Percentiles rank a stretch among this genome's conserved stretches.
These are phyloP conservation scores for Metschnikowia lochheadii DNA, from an alignment of 805 yeast genomes.

Conservation along the genomic window DNA sequence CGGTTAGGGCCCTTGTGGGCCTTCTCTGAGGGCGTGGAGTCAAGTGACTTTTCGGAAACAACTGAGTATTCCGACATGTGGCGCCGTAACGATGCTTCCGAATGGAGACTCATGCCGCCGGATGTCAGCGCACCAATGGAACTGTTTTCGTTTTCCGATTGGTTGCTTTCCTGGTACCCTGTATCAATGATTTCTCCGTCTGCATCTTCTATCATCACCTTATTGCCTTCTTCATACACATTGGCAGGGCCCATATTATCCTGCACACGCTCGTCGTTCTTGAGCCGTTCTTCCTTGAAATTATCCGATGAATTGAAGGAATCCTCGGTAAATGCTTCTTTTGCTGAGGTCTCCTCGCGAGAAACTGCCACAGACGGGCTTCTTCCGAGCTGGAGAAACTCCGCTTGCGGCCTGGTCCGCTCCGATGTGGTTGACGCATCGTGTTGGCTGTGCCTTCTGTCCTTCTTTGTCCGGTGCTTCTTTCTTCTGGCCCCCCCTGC, in stretches of 20 bases:
- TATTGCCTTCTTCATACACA: conserved; percentile 60
- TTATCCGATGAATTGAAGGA: conserved; percentile 1
- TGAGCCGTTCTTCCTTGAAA: background rate
- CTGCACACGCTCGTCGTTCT: background rate
- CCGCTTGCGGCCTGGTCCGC: conserved; percentile 36
- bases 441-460: conserved; percentile 24
- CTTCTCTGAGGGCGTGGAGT: background rate
- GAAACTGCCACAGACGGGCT: conserved; percentile 16
- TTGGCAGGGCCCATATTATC: conserved; percentile 24
- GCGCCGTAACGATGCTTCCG: conserved; percentile 37
- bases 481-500: conserved; percentile 70
- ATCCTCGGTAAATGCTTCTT: conserved; percentile 2
- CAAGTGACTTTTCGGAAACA: conserved; percentile 16
- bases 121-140: background rate
- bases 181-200: conserved; percentile 76
- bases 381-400: conserved; percentile 39
- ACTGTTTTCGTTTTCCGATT: background rate
- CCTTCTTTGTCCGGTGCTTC: conserved; percentile 33
- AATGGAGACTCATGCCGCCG: conserved; percentile 30
- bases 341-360: background rate
- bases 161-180: conserved; percentile 25
- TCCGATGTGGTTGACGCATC: conserved; percentile 17
- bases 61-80: conserved; percentile 33
- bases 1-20: background rate
- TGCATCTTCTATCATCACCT: conserved; percentile 73